Evolutionary conservation across 2,329 filamentous ascomycete species (phyloP).

Genomic region (Penicillium sp.): DNA sequence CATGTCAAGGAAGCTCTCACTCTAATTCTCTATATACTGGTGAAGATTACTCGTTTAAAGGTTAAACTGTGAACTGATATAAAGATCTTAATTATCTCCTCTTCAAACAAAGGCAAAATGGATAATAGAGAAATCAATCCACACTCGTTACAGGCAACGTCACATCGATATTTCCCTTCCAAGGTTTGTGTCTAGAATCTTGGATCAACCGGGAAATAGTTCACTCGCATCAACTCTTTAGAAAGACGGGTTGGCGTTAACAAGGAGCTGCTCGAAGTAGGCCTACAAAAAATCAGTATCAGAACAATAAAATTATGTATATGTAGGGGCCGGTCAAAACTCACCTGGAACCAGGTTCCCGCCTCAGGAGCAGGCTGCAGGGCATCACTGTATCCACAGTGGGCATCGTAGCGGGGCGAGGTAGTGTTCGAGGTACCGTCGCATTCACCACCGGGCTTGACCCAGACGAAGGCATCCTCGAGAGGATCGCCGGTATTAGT

Average conservation of each 20-base stretch:
- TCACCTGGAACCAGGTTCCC: slow-evolving; percentile 64
- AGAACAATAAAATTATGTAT: background rate
- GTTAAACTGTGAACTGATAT: background rate
- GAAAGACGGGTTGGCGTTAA: slow-evolving; percentile 3
- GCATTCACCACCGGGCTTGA: slow-evolving; percentile 65
- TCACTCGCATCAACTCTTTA: background rate
- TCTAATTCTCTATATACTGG: background rate
- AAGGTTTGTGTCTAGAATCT: background rate
- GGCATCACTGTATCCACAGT: slow-evolving; percentile 57
- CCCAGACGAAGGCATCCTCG: slow-evolving; percentile 69
- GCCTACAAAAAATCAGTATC: background rate
- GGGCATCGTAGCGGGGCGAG: slow-evolving; percentile 55
- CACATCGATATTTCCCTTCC: background rate
- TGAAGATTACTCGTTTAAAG: background rate
- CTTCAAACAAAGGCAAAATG: background rate
- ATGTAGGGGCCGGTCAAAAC: slow-evolving; percentile 32
- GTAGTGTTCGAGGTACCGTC: slow-evolving; percentile 54
- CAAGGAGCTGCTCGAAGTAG: slow-evolving; percentile 4
- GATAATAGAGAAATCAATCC: background rate
- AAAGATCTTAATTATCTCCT: background rate
- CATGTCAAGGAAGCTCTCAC: background rate
- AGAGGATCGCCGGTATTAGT: slow-evolving; percentile 61
- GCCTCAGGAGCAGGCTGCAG: slow-evolving; percentile 69
- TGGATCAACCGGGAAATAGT: background rate
- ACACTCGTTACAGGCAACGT: background rate